These are phyloP conservation scores for Picochlorum sp. DNA, from an alignment of 139 green algal species.

Conservation along the genomic window DNA sequence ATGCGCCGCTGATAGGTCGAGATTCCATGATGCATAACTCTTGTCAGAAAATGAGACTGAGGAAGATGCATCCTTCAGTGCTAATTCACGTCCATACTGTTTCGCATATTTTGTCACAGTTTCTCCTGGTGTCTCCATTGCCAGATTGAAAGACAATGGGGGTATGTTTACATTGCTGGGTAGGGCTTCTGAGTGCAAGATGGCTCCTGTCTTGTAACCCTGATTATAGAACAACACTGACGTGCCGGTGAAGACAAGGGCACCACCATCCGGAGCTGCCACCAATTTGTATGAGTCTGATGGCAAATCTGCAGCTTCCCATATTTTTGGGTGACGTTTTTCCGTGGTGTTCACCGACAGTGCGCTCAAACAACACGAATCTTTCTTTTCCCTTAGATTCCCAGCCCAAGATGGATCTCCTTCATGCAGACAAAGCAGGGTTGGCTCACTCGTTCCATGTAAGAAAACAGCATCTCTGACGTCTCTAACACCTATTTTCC, in stretches of 20 bases:
- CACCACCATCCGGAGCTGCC: constrained; percentile 58
- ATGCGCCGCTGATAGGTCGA: constrained; percentile 14
- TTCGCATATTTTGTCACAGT: constrained; percentile 28
- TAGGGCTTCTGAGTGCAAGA: constrained; percentile 12
- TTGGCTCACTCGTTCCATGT: constrained; percentile 80
- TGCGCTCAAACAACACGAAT: constrained; percentile 66
- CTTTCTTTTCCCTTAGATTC: constrained; percentile 34
- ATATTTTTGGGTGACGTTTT: constrained; percentile 70
- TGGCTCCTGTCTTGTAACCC: constrained; percentile 20
- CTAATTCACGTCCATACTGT: constrained; percentile 40
- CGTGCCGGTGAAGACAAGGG: constrained; percentile 64
- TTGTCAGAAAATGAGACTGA: constrained; percentile 14
- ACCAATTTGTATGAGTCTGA: constrained; percentile 54
- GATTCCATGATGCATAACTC: constrained; percentile 15
- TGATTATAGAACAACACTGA: constrained; percentile 67
- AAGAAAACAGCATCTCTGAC: constrained; percentile 65
- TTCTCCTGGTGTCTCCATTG: constrained; percentile 7
- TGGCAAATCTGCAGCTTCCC: constrained; percentile 50
- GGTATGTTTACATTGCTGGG: constrained; percentile 9
- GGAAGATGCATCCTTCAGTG: constrained; percentile 23
- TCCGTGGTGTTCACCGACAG: constrained; percentile 64
- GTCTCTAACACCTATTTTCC: constrained; percentile 46
- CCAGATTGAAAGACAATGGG: constrained; percentile 31
- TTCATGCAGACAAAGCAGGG: constrained; percentile 82
- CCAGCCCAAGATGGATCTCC: constrained; percentile 69